phyloP scores from a whole-genome alignment of 169 alveolate species.

The Plasmodium relictum region DNA sequence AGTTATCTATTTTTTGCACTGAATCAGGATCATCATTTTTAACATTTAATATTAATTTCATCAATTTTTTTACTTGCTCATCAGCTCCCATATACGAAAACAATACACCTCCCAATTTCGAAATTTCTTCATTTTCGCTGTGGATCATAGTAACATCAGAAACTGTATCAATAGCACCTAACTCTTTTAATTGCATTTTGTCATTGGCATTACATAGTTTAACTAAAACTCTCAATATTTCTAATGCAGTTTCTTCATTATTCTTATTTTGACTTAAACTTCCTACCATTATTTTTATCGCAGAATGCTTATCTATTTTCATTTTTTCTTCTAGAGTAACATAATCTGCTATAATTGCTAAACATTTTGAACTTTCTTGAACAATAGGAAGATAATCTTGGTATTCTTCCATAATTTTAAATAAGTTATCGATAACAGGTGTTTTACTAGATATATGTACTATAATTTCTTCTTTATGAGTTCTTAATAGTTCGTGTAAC shows the following conservation, averaged over 20 bases:
- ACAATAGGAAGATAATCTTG: conserved; percentile 80
- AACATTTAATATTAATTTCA: conserved; percentile 88
- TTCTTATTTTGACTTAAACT: conserved; percentile 86
- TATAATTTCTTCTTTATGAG: conserved; percentile 79
- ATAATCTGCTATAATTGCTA: conserved; percentile 78
- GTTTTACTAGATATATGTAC: conserved; percentile 80
- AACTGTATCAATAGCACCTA: conserved; percentile 90
- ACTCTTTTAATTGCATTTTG: conserved; percentile 84
- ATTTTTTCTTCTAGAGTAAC: conserved; percentile 61
- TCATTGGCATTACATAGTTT: conserved; percentile 82
- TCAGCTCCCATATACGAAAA: conserved; percentile 93
- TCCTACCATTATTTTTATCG: conserved; percentile 81
- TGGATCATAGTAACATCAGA: conserved; percentile 91
- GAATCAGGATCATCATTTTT: conserved; percentile 87
- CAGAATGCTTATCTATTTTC: conserved; percentile 78
- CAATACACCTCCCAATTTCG: conserved; percentile 90
- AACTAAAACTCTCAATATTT: conserved; percentile 82
- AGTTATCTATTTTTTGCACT: conserved; percentile 88
- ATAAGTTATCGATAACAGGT: conserved; percentile 74
- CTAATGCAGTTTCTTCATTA: conserved; percentile 82
- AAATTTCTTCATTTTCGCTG: conserved; percentile 87
- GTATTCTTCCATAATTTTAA: conserved; percentile 80
- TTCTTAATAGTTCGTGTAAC: conserved; percentile 84
- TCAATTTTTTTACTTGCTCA: conserved; percentile 90
- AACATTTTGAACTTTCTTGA: conserved; percentile 77